A percentile compares a stretch with the other conserved stretches of the same genome.
Evolutionary conservation across 169 alveolate genomes (phyloP).

Genomic region (Cryptosporidium bovis): DNA sequence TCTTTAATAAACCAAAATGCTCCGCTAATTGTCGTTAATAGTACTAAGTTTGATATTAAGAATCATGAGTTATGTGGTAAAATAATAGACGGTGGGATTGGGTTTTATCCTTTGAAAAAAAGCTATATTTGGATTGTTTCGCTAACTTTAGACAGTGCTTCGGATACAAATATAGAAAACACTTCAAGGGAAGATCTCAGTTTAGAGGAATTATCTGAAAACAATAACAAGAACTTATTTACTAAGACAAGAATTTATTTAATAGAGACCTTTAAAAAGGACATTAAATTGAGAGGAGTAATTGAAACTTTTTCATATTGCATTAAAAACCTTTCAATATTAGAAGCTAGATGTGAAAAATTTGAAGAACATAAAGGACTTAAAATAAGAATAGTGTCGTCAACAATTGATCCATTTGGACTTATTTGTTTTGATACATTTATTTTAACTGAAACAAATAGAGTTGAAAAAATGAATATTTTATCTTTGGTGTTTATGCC

Average conservation of each 20-base stretch:
- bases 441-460: background rate
- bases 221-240: background rate
- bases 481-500: conserved; percentile 61
- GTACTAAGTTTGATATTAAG: too few relatives aligned
- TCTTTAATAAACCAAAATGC: background rate
- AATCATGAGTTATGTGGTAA: background rate
- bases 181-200: background rate
- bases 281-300: conserved; percentile 25
- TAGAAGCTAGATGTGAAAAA: background rate
- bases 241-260: background rate
- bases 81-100: conserved; percentile 31
- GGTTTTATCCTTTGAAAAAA: conserved; percentile 25
- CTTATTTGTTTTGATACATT: conserved; percentile 37
- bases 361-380: background rate
- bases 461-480: background rate
- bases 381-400: conserved; percentile 27
- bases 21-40: conserved; percentile 12
- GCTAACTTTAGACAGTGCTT: background rate
- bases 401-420: conserved; percentile 49
- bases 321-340: background rate
- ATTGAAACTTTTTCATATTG: background rate
- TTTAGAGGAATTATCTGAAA: conserved; percentile 16
- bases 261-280: conserved; percentile 13
- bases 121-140: conserved; percentile 58
- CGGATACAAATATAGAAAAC: too few relatives aligned